Conservation (phyloP, 1,284 basidiomycete genomes). For the Moniliophthora roreri region DNA sequence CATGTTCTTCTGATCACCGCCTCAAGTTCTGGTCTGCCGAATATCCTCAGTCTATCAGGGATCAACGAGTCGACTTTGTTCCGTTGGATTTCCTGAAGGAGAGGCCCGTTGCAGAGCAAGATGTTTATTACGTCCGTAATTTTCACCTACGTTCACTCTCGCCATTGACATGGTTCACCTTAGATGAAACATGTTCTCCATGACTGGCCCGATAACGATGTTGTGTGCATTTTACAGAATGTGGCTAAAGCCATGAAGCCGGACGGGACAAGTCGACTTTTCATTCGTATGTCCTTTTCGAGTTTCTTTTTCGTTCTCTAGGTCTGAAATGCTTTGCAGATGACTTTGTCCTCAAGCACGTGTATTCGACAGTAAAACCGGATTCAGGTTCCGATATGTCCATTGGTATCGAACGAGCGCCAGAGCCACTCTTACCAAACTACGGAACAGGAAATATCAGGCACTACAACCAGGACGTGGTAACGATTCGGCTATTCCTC, state of each 20-base stretch:
- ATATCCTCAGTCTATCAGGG: neutral
- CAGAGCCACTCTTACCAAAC: constrained; percentile 6
- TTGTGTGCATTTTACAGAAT: constrained; percentile 5
- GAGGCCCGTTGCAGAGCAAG: neutral
- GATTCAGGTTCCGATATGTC: neutral
- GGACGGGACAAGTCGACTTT: constrained; percentile 2
- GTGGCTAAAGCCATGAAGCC: constrained; percentile 2
- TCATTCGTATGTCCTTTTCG: constrained; percentile 9
- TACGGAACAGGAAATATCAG: constrained; percentile 6
- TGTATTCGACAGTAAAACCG: neutral
- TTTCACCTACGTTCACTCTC: neutral
- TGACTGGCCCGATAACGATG: constrained; percentile 11
- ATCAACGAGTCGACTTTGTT: constrained; percentile 1
- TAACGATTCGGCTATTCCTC: neutral
- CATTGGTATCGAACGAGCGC: neutral
- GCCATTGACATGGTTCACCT: neutral
- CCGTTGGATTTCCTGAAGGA: constrained; percentile 9
- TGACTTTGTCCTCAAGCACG: constrained; percentile 5
- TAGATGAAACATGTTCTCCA: constrained; percentile 12
- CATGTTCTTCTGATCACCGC: neutral
- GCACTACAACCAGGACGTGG: neutral
- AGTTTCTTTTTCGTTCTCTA: neutral
- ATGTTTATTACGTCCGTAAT: constrained; percentile 12
- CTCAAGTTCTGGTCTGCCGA: neutral
- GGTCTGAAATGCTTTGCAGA: neutral